phyloP scores from a whole-genome alignment of 163 green algal species.

The Volvox carteri region DNA sequence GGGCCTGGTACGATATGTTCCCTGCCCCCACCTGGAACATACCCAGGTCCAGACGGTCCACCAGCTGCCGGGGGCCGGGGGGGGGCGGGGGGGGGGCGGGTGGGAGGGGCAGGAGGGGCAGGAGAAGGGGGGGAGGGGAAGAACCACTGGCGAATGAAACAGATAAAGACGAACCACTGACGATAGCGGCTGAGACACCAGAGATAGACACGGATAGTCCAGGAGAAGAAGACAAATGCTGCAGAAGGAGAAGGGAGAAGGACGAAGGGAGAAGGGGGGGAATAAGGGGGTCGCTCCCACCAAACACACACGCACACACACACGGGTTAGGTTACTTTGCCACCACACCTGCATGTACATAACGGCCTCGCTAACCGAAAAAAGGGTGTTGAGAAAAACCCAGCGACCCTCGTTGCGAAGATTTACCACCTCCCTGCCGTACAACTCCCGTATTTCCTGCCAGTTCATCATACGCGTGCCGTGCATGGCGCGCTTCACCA shows the following conservation, averaged over 20 bases:
- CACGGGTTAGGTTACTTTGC: too few relatives aligned
- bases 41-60: conserved; percentile 88
- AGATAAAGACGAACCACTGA: too few relatives aligned
- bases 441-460: conserved; percentile 84
- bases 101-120: not conserved
- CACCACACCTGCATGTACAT: conserved; percentile 91
- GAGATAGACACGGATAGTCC: too few relatives aligned
- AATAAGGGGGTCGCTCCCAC: not conserved
- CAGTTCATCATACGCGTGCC: conserved; percentile 91
- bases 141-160: not conserved
- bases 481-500: conserved; percentile 96
- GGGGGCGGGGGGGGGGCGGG: not conserved
- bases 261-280: not conserved
- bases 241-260: not conserved
- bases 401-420: conserved; percentile 88
- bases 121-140: not conserved
- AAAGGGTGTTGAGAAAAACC: conserved; percentile 96
- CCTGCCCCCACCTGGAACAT: conserved; percentile 60
- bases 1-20: conserved; percentile 74
- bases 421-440: conserved; percentile 90
- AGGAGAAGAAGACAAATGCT: too few relatives aligned
- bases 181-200: too few relatives aligned
- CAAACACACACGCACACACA: not conserved
- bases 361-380: conserved; percentile 84
- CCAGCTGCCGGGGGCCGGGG: conserved; percentile 77